These are phyloP conservation scores for Coelastrella sp. DNA, from an alignment of 139 green algal species.

Conservation along the genomic window DNA sequence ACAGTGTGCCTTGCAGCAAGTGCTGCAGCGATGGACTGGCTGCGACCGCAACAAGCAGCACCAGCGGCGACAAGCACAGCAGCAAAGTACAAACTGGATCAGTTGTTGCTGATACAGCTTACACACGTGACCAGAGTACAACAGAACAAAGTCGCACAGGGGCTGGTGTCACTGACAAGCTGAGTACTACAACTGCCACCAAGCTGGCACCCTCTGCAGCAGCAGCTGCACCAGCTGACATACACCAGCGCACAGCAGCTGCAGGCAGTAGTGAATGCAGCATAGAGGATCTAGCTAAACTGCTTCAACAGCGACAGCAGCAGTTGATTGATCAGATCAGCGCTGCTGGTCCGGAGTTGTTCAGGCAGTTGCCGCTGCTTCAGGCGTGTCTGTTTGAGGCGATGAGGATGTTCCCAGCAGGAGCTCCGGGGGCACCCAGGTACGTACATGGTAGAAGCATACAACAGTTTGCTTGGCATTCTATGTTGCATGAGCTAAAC, in stretches of 20 bases:
- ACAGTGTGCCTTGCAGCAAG: no score
- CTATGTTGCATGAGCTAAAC: no score
- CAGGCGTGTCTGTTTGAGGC: slow-evolving; percentile 35
- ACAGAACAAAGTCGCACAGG: no score
- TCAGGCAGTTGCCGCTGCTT: slow-evolving; percentile 10
- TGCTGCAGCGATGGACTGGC: no score
- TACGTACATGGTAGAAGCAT: not conserved
- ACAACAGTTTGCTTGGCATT: no score
- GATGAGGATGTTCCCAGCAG: slow-evolving; percentile 28
- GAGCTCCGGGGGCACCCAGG: slow-evolving; percentile 24
- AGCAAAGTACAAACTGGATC: not conserved
- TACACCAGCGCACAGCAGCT: no score
- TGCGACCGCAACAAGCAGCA: not conserved
- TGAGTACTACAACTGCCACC: no score
- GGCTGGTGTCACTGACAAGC: no score
- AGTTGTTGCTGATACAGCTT: no score
- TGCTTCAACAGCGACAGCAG: slow-evolving; percentile 21
- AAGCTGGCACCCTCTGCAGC: not conserved
- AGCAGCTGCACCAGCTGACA: not conserved
- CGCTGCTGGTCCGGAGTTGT: not conserved
- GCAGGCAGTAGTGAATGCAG: not conserved
- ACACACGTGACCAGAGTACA: no score
- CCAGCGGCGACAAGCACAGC: not conserved
- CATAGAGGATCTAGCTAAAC: not conserved
- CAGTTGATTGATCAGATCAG: not conserved